Evolutionary conservation across 306 rosid genomes (phyloP).

Genomic region (Trifolium dubium): DNA sequence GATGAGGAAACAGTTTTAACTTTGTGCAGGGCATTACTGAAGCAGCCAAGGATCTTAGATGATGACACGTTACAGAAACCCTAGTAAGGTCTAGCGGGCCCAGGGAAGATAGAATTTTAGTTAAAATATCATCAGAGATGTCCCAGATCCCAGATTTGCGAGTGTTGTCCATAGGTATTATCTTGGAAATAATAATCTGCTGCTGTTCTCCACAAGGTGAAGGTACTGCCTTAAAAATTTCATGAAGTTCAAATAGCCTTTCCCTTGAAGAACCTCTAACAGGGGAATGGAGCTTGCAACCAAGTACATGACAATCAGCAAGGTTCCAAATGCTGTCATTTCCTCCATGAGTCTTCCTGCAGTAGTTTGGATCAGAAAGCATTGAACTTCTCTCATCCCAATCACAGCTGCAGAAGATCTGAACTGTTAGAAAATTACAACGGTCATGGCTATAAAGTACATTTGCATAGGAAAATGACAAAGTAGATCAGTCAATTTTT

Average conservation of each 20-base stretch:
- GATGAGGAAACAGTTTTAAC: conserved; percentile 90
- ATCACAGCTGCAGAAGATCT: conserved; percentile 66
- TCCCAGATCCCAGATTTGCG: conserved; percentile 70
- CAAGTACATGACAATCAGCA: conserved; percentile 88
- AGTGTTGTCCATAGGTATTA: conserved; percentile 55
- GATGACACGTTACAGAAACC: conserved; percentile 79
- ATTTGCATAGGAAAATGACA: neutral
- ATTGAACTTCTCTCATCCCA: conserved; percentile 72
- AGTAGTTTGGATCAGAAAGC: conserved; percentile 53
- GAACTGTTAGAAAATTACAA: conserved; percentile 42
- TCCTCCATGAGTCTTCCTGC: conserved; percentile 42
- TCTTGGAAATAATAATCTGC: conserved; percentile 48
- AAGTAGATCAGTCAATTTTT: conserved; percentile 3
- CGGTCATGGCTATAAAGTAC: neutral
- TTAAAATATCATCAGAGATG: conserved; percentile 76
- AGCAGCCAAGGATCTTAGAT: conserved; percentile 71
- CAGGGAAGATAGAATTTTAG: conserved; percentile 61
- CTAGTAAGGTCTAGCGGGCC: conserved; percentile 69
- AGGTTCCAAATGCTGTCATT: conserved; percentile 66
- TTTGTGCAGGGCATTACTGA: conserved; percentile 88
- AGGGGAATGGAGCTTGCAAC: conserved; percentile 71
- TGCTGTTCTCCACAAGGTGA: conserved; percentile 64
- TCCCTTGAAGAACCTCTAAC: conserved; percentile 57
- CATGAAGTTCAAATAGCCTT: conserved; percentile 84
- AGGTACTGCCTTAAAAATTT: conserved; percentile 79